Conservation (phyloP, 345 rosid species). For the Durio zibethinus region DNA sequence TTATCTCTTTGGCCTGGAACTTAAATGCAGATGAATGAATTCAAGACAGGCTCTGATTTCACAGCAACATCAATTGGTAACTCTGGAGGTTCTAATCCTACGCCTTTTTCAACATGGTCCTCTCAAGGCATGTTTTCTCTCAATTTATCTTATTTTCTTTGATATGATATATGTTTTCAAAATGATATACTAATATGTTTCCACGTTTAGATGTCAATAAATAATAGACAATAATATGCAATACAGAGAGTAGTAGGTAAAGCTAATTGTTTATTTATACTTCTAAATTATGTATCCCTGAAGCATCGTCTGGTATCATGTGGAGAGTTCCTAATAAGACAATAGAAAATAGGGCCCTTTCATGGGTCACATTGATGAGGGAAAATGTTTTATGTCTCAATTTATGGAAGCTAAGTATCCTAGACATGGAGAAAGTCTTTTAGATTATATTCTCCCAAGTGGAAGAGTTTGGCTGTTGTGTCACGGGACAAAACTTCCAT, state of each 20-base stretch:
- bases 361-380: constrained; percentile 22
- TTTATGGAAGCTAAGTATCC: constrained; percentile 18
- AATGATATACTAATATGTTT: neutral
- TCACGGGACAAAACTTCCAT: constrained; percentile 39
- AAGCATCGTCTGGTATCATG: constrained; percentile 18
- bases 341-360: constrained; percentile 22
- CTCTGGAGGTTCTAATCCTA: constrained; percentile 51
- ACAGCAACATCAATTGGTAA: constrained; percentile 56
- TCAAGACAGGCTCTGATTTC: constrained; percentile 63
- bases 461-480: constrained; percentile 47
- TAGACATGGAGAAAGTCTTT: constrained; percentile 11
- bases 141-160: neutral
- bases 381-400: neutral
- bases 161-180: neutral
- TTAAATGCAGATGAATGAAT: constrained; percentile 73
- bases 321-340: constrained; percentile 32
- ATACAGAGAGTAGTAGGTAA: constrained; percentile 4
- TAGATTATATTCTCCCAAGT: constrained; percentile 32
- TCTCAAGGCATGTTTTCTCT: constrained; percentile 50
- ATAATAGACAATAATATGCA: neutral
- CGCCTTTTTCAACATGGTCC: constrained; percentile 57
- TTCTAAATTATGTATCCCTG: neutral
- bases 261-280: neutral
- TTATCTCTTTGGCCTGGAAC: constrained; percentile 2
- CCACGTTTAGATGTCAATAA: neutral